Base-by-base conservation (phyloP, 1,284 basidiomycete species). In the Ganoderma lucidum region DNA sequence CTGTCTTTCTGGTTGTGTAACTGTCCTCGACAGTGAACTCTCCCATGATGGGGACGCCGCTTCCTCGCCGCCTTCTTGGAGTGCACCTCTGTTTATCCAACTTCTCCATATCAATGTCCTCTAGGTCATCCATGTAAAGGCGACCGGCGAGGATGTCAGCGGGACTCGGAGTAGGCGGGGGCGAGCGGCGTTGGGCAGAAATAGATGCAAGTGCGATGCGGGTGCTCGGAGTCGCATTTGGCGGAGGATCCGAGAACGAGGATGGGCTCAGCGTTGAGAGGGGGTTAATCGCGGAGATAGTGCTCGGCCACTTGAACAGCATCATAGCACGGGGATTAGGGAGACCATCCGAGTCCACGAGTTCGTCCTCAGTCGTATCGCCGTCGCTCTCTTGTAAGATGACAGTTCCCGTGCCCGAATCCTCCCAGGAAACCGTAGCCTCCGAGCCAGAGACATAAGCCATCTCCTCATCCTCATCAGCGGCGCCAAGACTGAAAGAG, bases 271-370 rank as follows among this genome's bases (percentile, higher is more conserved):
- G 84, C 12, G 90, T 93, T 30, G 90, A 92, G 75, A 90, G 81
- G 60, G 92, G 92, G 70, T 93, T 86, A 80, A 94, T 90, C n/a
- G 91, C 85, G 30, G 88, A 87, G 56, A 92, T 76, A 14, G 80
- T 84, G 59, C 85, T 81, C 32, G 92, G 90, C 75, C 89, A 86
- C 70, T 81, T 87, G 81, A 93, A 92, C 44, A 93, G 82, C 71
- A 84, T 83, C 88, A 93, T 91, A 30, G 91, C 90, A 68, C 87
- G 88, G 19, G 90, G 87, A 68, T 93, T 93, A 28, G 91, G 91
- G 6, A 93, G 83, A 59, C 89, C 89, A 68, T 89, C 86, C 6
- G 87, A 86, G 65, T 91, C 91, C 23, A 93, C 89, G 60, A 94
- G 87, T 70, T 93, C 93, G 70, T 94, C 93, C 76, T 94, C 93